phyloP scores from a whole-genome alignment of 129 eudicot species.

The Artemisia annua region DNA sequence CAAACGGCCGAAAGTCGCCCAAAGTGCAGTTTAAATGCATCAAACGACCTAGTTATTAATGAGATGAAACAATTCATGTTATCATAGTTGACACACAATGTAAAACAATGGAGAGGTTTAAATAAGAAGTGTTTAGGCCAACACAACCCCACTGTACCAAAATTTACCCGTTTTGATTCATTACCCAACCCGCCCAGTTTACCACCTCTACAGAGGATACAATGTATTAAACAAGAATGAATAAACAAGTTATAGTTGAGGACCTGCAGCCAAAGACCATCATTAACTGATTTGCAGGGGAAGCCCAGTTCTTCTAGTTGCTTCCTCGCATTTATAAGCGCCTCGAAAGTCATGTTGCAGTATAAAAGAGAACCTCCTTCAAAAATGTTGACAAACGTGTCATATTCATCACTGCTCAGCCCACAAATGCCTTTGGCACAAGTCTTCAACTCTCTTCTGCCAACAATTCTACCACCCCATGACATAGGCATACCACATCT shows the following conservation, averaged over 20 bases:
- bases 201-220: conserved; percentile 7
- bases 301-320: conserved; percentile 93
- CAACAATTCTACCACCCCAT: conserved; percentile 97
- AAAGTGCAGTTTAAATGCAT: neutral
- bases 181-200: neutral
- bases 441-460: conserved; percentile 66
- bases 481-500: conserved; percentile 68
- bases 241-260: conserved; percentile 13
- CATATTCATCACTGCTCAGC: conserved; percentile 76
- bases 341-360: conserved; percentile 92
- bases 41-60: neutral
- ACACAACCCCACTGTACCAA: neutral
- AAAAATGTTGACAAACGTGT: conserved; percentile 78
- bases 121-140: neutral
- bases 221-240: neutral
- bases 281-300: conserved; percentile 94
- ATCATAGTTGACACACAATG: neutral
- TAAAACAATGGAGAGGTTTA: neutral
- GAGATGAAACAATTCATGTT: neutral
- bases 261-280: conserved; percentile 99
- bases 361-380: conserved; percentile 97
- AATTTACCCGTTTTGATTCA: neutral
- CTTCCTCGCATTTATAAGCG: conserved; percentile 89
- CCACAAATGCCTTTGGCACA: conserved; percentile 64
- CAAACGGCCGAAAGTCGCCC: neutral